A percentile compares a stretch with the other conserved stretches of the same genome.
phyloP scores from a whole-genome alignment of 352 stramenopile genomes.

The Salisapilia sapeloensis region DNA sequence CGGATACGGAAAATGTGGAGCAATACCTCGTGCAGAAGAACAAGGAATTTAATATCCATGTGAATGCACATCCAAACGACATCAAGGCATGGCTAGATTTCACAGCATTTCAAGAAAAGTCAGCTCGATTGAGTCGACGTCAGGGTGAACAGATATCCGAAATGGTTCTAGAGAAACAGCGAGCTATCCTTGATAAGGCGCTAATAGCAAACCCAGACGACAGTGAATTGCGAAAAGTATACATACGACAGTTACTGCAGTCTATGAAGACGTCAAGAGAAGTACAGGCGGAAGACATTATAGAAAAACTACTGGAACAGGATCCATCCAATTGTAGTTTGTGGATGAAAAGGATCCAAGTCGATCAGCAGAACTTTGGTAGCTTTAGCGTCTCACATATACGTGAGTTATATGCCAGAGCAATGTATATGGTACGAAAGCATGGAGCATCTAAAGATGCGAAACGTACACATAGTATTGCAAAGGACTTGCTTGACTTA shows the following conservation, averaged over 20 bases:
- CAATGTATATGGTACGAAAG: conserved; percentile 26
- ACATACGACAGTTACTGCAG: conserved; percentile 30
- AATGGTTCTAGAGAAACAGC: conserved; percentile 42
- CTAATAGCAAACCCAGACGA: conserved; percentile 26
- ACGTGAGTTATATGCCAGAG: conserved; percentile 50
- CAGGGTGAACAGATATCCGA: conserved; percentile 9
- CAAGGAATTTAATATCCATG: conserved; percentile 22
- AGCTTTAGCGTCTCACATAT: conserved; percentile 49
- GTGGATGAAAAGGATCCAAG: conserved; percentile 37
- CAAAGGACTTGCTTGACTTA: conserved; percentile 14
- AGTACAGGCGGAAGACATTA: conserved; percentile 9
- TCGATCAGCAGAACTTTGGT: conserved; percentile 39
- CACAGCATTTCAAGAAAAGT: conserved; percentile 59
- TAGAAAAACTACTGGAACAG: conserved; percentile 32
- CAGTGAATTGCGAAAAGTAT: conserved; percentile 18
- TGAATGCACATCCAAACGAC: conserved; percentile 10
- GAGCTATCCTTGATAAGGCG: conserved; percentile 34
- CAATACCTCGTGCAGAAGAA: conserved; percentile 33
- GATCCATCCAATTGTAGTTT: conserved; percentile 27
- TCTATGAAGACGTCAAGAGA: conserved; percentile 1
- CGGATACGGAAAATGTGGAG: conserved; percentile 46
- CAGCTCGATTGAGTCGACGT: conserved; percentile 11
- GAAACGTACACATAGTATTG: conserved; percentile 1
- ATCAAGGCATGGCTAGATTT: conserved; percentile 46
- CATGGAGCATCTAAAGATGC: conserved; percentile 6